Percentiles rank a stretch among this genome's conserved stretches.
Conservation (phyloP, 768 basidiomycete genomes). For the Mycena rebaudengoi region DNA sequence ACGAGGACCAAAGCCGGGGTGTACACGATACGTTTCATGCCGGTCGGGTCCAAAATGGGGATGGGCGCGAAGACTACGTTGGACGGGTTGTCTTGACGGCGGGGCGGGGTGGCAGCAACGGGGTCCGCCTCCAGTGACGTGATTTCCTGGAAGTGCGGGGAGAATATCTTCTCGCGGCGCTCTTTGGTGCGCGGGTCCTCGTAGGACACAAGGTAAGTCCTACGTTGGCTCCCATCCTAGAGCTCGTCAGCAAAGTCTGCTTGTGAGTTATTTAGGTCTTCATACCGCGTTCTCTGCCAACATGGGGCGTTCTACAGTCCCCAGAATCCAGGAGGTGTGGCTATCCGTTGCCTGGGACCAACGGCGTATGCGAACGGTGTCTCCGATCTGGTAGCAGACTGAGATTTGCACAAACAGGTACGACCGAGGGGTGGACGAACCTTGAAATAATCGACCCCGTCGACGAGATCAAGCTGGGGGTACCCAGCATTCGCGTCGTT, state of each 20-base stretch:
- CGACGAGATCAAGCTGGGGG: constrained; percentile 16
- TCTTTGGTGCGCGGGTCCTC: neutral
- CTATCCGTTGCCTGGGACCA: constrained; percentile 2
- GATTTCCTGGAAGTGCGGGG: constrained; percentile 14
- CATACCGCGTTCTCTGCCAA: constrained; percentile 11
- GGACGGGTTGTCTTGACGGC: neutral
- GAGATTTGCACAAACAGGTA: neutral
- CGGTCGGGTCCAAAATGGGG: neutral
- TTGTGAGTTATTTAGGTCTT: neutral
- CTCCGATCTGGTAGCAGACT: constrained; percentile 10
- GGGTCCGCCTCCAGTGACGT: constrained; percentile 4
- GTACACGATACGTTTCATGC: constrained; percentile 8
- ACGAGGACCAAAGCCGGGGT: constrained; percentile 15
- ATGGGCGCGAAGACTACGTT: constrained; percentile 15
- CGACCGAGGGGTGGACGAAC: neutral
- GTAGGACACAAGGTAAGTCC: constrained; percentile 14
- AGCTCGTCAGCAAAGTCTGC: neutral
- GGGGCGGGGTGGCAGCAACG: neutral
- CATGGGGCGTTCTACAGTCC: constrained; percentile 7
- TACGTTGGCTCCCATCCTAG: constrained; percentile 15
- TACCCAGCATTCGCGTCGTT: neutral
- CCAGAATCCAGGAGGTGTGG: constrained; percentile 5
- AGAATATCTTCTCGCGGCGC: constrained; percentile 13
- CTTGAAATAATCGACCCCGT: constrained; percentile 24
- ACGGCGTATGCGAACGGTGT: constrained; percentile 21